Conservation (phyloP, 2,329 filamentous ascomycete genomes). For the Zopfia rhizophila region DNA sequence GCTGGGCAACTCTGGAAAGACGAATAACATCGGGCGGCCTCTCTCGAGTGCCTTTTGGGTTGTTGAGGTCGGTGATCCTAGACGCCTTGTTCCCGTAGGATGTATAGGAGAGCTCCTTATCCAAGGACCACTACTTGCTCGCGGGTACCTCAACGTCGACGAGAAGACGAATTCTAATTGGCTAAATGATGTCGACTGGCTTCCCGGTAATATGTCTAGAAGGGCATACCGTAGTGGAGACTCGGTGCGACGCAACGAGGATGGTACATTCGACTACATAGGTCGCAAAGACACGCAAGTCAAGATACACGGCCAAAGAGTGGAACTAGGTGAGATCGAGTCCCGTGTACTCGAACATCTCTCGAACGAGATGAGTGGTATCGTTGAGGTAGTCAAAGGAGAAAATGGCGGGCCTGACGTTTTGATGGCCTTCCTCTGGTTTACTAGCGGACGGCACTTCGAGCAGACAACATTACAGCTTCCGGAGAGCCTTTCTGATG, state of each 20-base stretch:
- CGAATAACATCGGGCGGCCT: conserved; percentile 29
- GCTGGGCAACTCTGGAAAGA: conserved; percentile 50
- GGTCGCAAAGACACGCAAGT: conserved; percentile 81
- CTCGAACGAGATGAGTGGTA: too few species aligned
- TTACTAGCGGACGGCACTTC: too few species aligned
- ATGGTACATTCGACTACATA: conserved; percentile 78
- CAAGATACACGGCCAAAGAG: conserved; percentile 81
- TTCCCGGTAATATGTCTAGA: conserved; percentile 10
- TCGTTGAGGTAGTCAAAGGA: too few species aligned
- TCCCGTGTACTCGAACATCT: too few species aligned
- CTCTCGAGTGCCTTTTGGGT: conserved; percentile 49
- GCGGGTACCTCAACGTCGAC: conserved; percentile 14
- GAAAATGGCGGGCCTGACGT: too few species aligned
- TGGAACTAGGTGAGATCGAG: conserved; percentile 71
- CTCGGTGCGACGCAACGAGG: conserved; percentile 71
- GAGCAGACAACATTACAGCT: too few species aligned
- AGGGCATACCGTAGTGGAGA: conserved; percentile 90
- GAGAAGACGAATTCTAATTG: conserved; percentile 11
- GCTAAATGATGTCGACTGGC: conserved; percentile 11
- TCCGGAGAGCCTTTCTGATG: too few species aligned
- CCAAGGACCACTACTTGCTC: conserved; percentile 12
- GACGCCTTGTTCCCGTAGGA: conserved; percentile 24
- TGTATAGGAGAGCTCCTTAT: conserved; percentile 10
- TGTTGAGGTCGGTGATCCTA: conserved; percentile 51
- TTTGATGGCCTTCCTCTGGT: too few species aligned